A percentile compares a stretch with the other conserved stretches of the same genome.
These are phyloP conservation scores for Fusarium marasasianum DNA, from an alignment of 2,329 filamentous ascomycete species.

Conservation along the genomic window DNA sequence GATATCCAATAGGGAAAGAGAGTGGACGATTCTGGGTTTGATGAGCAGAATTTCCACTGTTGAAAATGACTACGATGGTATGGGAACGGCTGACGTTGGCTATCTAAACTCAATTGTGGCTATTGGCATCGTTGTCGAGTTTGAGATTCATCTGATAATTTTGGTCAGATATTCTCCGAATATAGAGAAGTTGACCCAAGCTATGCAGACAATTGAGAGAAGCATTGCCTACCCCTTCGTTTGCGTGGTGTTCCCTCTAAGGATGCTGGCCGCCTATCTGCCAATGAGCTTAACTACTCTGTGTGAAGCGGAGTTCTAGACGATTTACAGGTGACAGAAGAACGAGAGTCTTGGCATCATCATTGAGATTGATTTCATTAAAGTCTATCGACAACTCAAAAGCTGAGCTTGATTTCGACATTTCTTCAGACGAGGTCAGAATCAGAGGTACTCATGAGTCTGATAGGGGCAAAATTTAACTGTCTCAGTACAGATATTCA, in stretches of 20 bases:
- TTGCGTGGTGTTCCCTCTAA: background rate
- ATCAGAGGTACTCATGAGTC: background rate
- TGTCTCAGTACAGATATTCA: conserved; percentile 13
- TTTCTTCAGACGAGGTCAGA: background rate
- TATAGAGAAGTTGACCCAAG: background rate
- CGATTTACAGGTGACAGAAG: background rate
- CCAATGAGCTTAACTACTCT: background rate
- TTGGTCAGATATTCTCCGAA: background rate
- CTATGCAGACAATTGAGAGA: background rate
- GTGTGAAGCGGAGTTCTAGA: background rate
- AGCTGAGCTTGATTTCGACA: background rate
- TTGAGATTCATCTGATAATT: background rate
- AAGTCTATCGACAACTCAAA: conserved; percentile 18
- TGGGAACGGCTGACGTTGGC: background rate
- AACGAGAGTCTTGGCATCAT: conserved; percentile 27
- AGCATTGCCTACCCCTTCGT: background rate
- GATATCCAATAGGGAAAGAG: conserved; percentile 20
- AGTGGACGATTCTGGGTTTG: background rate
- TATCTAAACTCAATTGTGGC: conserved; percentile 17
- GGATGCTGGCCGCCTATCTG: background rate
- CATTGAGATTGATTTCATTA: conserved; percentile 5
- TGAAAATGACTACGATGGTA: conserved; percentile 1
- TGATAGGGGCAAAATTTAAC: background rate
- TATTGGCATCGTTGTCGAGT: conserved; percentile 5
- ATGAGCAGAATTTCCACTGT: background rate